Base-by-base conservation (phyloP, 2,329 filamentous ascomycete species). In the Sporothrix euskadiensis region DNA sequence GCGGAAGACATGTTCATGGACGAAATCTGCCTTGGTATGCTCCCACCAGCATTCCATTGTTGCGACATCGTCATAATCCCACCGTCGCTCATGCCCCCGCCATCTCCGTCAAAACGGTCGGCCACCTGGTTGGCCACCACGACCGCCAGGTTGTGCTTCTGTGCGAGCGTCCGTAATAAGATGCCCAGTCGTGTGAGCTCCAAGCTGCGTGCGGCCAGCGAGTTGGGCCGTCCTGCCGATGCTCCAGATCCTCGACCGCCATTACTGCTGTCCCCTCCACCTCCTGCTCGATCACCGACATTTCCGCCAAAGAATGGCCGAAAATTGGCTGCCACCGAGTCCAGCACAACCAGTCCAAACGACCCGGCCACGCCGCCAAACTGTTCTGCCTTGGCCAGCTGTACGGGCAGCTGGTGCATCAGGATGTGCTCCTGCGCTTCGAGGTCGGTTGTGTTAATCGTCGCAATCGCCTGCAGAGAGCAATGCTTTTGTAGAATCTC, bases 371-470 rank as follows among this genome's bases (percentile, higher is more conserved):
- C 9, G 8, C 73, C 86, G 75, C 91, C 87, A 81, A 93, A 90
- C 65, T 92, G 89, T 76, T 88, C 84, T 26, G 97, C 89, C 39
- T 94, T 90, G 22, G 52, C 69, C 26, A 77, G 75, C 65, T 76
- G 76, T n/a, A 97, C 91, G 1, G 96, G 96, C 6, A 98, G 90
- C 81, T 99, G 96, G 82, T 93, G 98, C 76, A 90, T 90, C 35
- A 98, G 85, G 79, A 99, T 97, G 82, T 98, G 95, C 74, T 98
- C 95, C 82, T 99, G 96, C 0, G 92, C 91, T 82, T 98, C 96
- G 73, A 98, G 89, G 80, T 98, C 94, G 44, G 93, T 92, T 10
- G 93, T 94, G 69, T 91, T 90, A 76, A 96, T 92, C 80, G 91
- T 93, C 78, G 94, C 87, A 76, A 99, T 90, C 76, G 87, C 86